Evolutionary conservation across 2,329 filamentous ascomycete species (phyloP), one percentile per base, ranked within the genome.

Genomic region (Proliferodiscus dingleyae): DNA sequence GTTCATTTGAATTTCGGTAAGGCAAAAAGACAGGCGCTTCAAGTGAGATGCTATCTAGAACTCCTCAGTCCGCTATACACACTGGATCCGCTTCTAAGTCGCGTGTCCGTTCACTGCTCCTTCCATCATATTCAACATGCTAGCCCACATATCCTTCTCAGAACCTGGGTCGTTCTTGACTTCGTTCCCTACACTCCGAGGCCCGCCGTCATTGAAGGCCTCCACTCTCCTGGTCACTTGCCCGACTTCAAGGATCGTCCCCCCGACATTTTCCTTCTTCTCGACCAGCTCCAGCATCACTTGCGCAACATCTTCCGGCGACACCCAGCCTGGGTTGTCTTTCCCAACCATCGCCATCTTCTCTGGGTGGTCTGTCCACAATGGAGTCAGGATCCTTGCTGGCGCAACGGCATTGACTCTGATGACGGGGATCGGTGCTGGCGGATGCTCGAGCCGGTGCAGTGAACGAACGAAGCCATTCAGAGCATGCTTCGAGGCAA

Each of bases 401-500:
- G 72, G 72, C 0, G 71, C 70, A 0, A 74, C 68, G 0, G 66
- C 70, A 37, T 61, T 68, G 26, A 75, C 68, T 0, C 68, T 56
- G 15, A 75, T 64, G 22, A 53, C 54, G 1, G 56, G 52, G 2
- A 59, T 63, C 3, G 57, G 43, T 0, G 63, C 60, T 2, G 58
- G 44, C 1, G 52, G 40, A 1, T 47, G 42, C 18, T 72, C 66
- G 4, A 74, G 51, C 0, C 46, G 46, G 0, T 61, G 64, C 0
- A 75, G 52, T n/a, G 64, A 67, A 2, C 71, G 61, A 2, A 72
- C 67, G 32, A 77, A 64, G 6, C 71, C 71, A 38, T 60, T 70
- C 43, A 76, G 66, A 6, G 64, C 72, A 48, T 74, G 70, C 48
- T 76, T 77, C 2, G 68, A 68, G 7, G 71, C 71, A 21, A 63